Conservation (phyloP, 108 stramenopile species). For the Stephanodiscus triporus region DNA sequence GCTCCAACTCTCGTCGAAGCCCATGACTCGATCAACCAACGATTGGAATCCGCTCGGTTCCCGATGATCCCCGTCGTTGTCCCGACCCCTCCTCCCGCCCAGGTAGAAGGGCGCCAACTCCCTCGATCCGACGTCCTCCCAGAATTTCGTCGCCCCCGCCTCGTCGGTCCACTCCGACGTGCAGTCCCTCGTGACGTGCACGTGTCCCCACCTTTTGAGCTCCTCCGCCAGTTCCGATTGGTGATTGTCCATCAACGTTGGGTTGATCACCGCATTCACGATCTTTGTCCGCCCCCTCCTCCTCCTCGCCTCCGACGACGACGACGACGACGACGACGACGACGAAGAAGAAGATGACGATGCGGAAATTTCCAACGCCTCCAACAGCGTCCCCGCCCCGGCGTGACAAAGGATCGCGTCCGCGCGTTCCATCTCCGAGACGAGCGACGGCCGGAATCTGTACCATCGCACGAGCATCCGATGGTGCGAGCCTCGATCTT, state of each 20-base stretch:
- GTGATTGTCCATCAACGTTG: conserved; percentile 93
- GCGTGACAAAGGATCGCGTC: conserved; percentile 91
- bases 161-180: conserved; percentile 28
- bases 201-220: conserved; percentile 65
- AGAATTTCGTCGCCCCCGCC: conserved; percentile 24
- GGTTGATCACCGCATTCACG: conserved; percentile 88
- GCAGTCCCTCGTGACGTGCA: conserved; percentile 50
- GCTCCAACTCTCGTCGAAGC: not conserved
- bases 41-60: conserved; percentile 23
- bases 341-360: too few relatives aligned
- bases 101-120: conserved; percentile 24
- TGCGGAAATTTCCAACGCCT: conserved; percentile 55
- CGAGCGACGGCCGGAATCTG: conserved; percentile 74
- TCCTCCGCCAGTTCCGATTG: conserved; percentile 91
- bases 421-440: conserved; percentile 78
- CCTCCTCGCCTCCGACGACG: conserved; percentile 19
- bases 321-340: not conserved
- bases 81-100: conserved; percentile 10
- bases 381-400: conserved; percentile 94
- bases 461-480: conserved; percentile 55
- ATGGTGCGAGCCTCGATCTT: not conserved
- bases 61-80: not conserved
- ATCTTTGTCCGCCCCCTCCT: conserved; percentile 37
- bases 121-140: conserved; percentile 27
- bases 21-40: conserved; percentile 46